Evolutionary conservation across 164 flowering plant species (phyloP).

Genomic region (Dillenia suffruticosa): DNA sequence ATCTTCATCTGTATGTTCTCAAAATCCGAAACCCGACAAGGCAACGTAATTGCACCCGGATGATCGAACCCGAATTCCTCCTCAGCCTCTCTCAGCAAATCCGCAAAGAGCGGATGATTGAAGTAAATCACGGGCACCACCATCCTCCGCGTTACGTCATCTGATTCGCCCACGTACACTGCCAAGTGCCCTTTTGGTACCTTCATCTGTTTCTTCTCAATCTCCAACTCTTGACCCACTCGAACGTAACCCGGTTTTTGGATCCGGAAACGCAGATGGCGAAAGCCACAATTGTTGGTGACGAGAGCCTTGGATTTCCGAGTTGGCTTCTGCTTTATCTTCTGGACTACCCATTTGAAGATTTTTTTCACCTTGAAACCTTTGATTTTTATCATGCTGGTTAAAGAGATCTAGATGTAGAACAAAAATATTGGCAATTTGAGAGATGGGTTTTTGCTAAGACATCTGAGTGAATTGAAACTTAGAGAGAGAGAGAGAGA

Average conservation of each 20-base stretch:
- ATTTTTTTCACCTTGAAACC: conserved; percentile 19
- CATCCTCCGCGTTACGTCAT: conserved; percentile 25
- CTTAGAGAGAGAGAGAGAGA: too few relatives aligned
- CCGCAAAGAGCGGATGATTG: conserved; percentile 62
- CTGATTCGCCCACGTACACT: conserved; percentile 47
- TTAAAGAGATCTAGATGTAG: background rate
- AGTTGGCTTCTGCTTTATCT: background rate
- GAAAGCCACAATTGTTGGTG: too few relatives aligned
- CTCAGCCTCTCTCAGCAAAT: conserved; percentile 2
- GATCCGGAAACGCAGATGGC: conserved; percentile 8
- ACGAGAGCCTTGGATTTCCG: too few relatives aligned
- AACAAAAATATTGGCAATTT: background rate
- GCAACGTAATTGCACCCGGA: conserved; percentile 55
- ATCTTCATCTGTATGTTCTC: conserved; percentile 44
- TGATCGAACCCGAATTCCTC: conserved; percentile 17
- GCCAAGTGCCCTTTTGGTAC: conserved; percentile 60
- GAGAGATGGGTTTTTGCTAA: conserved; percentile 1
- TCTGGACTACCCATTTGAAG: conserved; percentile 20
- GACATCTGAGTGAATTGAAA: background rate
- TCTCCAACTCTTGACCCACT: conserved; percentile 19
- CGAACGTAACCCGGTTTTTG: conserved; percentile 14
- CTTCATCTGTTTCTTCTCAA: background rate
- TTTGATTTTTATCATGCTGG: conserved; percentile 18
- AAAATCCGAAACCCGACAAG: conserved; percentile 49
- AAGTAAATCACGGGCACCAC: conserved; percentile 54